Conservation (phyloP, 257 asterid genomes). For the Solanum okadae region DNA sequence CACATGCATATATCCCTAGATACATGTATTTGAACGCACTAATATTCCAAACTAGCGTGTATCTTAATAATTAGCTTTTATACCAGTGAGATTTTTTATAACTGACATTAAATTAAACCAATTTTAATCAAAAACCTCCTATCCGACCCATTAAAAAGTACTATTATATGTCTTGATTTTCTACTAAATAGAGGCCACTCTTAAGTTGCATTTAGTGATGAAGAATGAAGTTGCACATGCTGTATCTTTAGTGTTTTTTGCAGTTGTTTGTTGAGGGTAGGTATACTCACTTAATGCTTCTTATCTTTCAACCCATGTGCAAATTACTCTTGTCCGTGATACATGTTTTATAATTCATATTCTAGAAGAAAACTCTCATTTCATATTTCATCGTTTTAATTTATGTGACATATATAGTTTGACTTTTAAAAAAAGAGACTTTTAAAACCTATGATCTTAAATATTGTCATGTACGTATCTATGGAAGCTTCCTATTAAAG, state of each 20-base stretch:
- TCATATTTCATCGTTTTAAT: not conserved
- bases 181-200: not conserved
- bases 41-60: too few species aligned
- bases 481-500: not conserved
- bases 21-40: not conserved
- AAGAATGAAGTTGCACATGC: not conserved
- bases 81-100: too few species aligned
- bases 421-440: fast-evolving
- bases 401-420: not conserved
- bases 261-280: not conserved
- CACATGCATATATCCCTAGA: not conserved
- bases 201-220: not conserved
- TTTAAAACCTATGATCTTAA: not conserved
- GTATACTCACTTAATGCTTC: not conserved
- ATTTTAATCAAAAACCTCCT: not conserved
- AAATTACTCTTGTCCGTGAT: not conserved
- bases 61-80: too few species aligned
- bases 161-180: not conserved
- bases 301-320: not conserved
- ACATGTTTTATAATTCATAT: not conserved
- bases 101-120: not conserved
- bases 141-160: not conserved
- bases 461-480: not conserved
- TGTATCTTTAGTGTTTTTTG: not conserved
- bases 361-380: not conserved